These are phyloP conservation scores for Pleurotus citrinopileatus DNA, from an alignment of 768 basidiomycete genomes.

Conservation along the genomic window DNA sequence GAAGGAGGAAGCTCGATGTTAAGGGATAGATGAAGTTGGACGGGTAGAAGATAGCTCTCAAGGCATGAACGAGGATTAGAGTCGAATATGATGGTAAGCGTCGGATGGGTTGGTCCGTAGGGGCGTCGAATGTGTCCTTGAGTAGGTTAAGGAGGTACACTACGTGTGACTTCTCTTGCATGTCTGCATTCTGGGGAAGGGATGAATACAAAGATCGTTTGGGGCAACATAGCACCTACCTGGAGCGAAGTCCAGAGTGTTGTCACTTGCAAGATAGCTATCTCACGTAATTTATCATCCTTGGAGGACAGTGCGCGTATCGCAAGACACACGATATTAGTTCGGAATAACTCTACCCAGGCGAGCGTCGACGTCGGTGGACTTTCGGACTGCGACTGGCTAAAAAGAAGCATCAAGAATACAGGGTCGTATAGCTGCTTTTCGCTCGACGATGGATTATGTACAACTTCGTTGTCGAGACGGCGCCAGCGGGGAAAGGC, in stretches of 20 bases:
- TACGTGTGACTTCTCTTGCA: conserved; percentile 79
- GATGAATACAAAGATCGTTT: background rate
- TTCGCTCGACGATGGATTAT: conserved; percentile 23
- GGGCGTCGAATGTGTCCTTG: conserved; percentile 51
- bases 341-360: conserved; percentile 88
- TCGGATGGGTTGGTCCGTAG: conserved; percentile 33
- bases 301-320: conserved; percentile 72
- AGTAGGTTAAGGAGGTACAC: conserved; percentile 65
- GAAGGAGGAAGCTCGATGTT: conserved; percentile 84
- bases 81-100: conserved; percentile 78
- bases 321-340: conserved; percentile 72
- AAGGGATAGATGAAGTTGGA: conserved; percentile 86
- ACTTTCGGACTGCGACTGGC: conserved; percentile 59
- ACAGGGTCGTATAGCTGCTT: conserved; percentile 72
- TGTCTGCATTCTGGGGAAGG: conserved; percentile 46
- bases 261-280: conserved; percentile 61
- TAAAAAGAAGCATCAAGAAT: conserved; percentile 68
- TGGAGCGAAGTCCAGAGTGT: conserved; percentile 59
- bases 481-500: conserved; percentile 67
- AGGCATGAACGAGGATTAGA: conserved; percentile 78
- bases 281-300: conserved; percentile 53
- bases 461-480: conserved; percentile 32
- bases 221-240: conserved; percentile 37
- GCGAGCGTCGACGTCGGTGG: conserved; percentile 55
- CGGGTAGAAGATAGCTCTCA: conserved; percentile 83